Conservation (phyloP, 2,329 filamentous ascomycete species). For the Camillea tinctor region DNA sequence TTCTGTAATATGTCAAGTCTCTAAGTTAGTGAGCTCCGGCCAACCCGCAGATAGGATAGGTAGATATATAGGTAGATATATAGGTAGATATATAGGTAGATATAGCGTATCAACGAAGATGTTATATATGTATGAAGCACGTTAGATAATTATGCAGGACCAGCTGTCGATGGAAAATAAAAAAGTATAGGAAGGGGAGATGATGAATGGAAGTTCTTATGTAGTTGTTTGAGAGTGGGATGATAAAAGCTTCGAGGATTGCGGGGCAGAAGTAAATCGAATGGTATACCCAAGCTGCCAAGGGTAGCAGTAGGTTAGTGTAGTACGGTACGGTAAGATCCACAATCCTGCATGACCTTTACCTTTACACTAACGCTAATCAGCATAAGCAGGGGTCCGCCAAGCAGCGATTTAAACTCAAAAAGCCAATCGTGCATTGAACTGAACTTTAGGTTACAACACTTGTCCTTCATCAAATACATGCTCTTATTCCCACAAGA, state of each 20-base stretch:
- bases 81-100: too few relatives aligned
- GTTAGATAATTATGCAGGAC: background rate
- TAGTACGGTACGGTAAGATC: background rate
- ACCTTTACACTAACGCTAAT: too few relatives aligned
- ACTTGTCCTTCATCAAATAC: background rate
- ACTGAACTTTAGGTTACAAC: too few relatives aligned
- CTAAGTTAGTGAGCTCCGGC: too few relatives aligned
- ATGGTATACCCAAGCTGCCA: too few relatives aligned
- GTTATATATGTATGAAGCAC: too few relatives aligned
- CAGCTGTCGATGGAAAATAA: background rate
- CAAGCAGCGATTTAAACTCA: background rate
- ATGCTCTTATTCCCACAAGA: background rate
- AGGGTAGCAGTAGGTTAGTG: too few relatives aligned
- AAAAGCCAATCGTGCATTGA: background rate
- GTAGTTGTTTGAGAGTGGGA: background rate
- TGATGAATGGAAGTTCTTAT: background rate
- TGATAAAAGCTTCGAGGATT: background rate
- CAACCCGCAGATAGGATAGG: too few relatives aligned
- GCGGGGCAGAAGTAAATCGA: background rate
- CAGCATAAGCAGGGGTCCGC: too few relatives aligned
- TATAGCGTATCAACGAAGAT: too few relatives aligned
- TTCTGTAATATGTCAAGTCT: too few relatives aligned
- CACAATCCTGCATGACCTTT: background rate
- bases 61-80: too few relatives aligned
- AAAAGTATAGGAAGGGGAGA: background rate